Conservation (phyloP, 2,329 filamentous ascomycete species). For the Aspergillus sp. region DNA sequence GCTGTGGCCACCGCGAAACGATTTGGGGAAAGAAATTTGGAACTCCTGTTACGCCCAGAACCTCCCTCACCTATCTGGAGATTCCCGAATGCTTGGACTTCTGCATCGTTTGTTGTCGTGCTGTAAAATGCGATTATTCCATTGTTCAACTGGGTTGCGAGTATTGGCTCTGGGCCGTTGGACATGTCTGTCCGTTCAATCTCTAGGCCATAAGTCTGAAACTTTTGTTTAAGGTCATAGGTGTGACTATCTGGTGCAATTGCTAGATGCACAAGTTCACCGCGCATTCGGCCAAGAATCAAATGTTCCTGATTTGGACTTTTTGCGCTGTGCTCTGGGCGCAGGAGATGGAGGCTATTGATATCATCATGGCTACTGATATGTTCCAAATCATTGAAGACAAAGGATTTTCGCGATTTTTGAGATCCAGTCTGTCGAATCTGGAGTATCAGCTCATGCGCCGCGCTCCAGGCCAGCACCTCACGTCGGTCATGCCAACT, state of each 20-base stretch:
- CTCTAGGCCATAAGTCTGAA: constrained; percentile 44
- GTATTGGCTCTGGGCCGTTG: constrained; percentile 38
- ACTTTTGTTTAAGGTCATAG: constrained; percentile 39
- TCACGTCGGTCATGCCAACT: constrained; percentile 54
- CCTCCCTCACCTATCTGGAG: constrained; percentile 21
- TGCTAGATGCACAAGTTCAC: constrained; percentile 47
- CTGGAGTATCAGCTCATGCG: constrained; percentile 55
- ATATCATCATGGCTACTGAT: constrained; percentile 60
- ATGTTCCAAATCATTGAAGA: constrained; percentile 53
- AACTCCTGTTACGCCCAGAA: constrained; percentile 47
- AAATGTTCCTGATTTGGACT: constrained; percentile 44
- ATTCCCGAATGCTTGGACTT: constrained; percentile 38
- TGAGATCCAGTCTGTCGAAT: constrained; percentile 45
- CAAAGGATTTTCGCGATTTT: constrained; percentile 46
- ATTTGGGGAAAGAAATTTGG: constrained; percentile 52
- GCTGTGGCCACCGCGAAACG: constrained; percentile 53
- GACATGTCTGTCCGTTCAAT: constrained; percentile 52
- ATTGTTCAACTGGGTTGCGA: constrained; percentile 55
- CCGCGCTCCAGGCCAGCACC: constrained; percentile 61
- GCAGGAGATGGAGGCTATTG: constrained; percentile 55
- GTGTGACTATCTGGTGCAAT: constrained; percentile 30
- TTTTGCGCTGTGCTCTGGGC: constrained; percentile 38
- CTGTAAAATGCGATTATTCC: constrained; percentile 49
- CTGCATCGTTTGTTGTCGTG: constrained; percentile 31
- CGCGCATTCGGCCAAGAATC: constrained; percentile 58